phyloP scores from a whole-genome alignment of 345 rosid species.

The Eucalyptus grandis region DNA sequence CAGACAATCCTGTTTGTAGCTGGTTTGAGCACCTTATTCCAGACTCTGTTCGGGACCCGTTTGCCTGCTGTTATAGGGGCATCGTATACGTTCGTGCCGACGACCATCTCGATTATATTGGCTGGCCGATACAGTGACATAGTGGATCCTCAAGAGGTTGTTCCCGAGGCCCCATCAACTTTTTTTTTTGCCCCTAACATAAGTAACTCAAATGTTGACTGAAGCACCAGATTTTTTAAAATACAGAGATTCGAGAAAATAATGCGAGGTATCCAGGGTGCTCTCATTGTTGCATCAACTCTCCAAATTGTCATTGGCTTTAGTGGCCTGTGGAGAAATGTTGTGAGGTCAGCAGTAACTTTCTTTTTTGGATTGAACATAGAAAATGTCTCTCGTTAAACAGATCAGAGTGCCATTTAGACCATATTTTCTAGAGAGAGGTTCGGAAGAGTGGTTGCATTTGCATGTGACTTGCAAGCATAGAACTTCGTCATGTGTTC shows the following conservation, averaged over 20 bases:
- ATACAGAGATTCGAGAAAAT: conserved; percentile 78
- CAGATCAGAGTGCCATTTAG: not conserved
- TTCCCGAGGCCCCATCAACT: not conserved
- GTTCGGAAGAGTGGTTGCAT: not conserved
- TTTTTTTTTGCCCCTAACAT: not conserved
- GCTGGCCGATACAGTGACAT: conserved; percentile 77
- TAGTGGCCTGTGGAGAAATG: conserved; percentile 98
- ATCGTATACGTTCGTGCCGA: conserved; percentile 72
- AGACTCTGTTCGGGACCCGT: conserved; percentile 78
- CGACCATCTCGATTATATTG: conserved; percentile 75
- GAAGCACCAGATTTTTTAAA: not conserved
- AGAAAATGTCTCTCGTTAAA: not conserved
- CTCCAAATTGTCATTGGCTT: conserved; percentile 88
- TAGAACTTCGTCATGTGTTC: not conserved
- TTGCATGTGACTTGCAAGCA: not conserved
- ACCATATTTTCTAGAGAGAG: not conserved
- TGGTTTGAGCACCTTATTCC: conserved; percentile 71
- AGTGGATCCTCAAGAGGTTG: conserved; percentile 81
- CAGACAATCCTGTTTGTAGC: conserved; percentile 92
- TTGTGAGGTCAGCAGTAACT: conserved; percentile 40
- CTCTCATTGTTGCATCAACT: conserved; percentile 91
- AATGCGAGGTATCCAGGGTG: conserved; percentile 88
- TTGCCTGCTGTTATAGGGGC: conserved; percentile 89
- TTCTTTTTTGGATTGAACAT: not conserved
- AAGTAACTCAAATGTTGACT: not conserved